Conservation (phyloP, 164 flowering plant species). For the Magnolia officinalis region DNA sequence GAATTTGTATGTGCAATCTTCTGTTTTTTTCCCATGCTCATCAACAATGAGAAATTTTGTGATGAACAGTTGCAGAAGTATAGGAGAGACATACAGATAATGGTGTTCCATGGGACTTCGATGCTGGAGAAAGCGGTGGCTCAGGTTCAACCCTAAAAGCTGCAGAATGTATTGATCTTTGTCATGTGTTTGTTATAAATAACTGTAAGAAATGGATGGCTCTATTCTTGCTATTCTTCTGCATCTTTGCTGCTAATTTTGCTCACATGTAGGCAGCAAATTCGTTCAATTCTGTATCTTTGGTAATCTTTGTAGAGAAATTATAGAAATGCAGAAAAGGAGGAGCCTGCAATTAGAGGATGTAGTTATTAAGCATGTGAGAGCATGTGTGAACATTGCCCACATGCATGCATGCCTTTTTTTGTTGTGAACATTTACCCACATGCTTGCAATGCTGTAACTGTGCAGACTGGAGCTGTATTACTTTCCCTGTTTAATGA, state of each 20-base stretch:
- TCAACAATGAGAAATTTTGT: not conserved
- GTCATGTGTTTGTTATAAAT: not conserved
- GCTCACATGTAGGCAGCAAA: not conserved
- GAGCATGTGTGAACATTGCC: too few species aligned
- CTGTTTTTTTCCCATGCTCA: not conserved
- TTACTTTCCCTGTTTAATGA: too few species aligned
- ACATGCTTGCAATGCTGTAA: too few species aligned
- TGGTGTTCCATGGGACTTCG: conserved; percentile 67
- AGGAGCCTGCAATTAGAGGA: too few species aligned
- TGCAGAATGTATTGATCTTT: not conserved
- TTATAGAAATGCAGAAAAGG: not conserved
- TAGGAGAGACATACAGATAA: conserved; percentile 49
- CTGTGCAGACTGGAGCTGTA: too few species aligned
- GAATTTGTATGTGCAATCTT: not conserved
- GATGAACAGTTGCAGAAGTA: conserved; percentile 44
- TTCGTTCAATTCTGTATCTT: not conserved
- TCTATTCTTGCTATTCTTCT: not conserved
- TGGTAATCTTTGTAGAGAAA: not conserved
- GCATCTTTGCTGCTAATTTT: conserved; percentile 14
- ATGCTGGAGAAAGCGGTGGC: conserved; percentile 73
- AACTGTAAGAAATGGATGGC: not conserved
- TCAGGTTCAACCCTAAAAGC: not conserved
- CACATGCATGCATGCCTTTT: too few species aligned
- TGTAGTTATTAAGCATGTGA: too few species aligned
- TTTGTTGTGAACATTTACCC: too few species aligned